Evolutionary conservation across 257 asterid species (phyloP), one percentile per base, ranked within the genome.

Genomic region (Paraleonurus japonicus): DNA sequence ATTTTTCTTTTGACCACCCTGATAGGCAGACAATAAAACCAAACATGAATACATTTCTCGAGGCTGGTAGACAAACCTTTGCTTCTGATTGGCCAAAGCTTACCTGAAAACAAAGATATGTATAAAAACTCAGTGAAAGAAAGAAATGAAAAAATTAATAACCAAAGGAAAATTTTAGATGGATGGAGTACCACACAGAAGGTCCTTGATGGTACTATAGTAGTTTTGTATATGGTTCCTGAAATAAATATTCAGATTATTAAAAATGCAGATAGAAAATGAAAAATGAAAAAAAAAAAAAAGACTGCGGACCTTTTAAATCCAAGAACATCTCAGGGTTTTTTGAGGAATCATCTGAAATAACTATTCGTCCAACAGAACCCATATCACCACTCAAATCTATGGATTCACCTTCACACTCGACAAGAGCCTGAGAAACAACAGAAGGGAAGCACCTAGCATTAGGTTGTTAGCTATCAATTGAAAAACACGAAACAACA

Each of bases 331-430:
- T 88, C 58, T 88, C 96, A 43, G 72, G 91, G 35, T 81, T 82
- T 58, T 85, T 81, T 12, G 86, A 88, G 62, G 89, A 83, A 51
- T 73, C 86, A 41, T 93, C 87, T 32, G 96, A 82, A 78, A 93
- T 79, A 47, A 90, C 76, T 43, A 90, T 72, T 76, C 97, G 81
- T 65, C 98, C 97, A 63, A 92, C 96, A 74, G 96, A 84, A 75
- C 98, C 97, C 76, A 87, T 75, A 57, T 92, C 98, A 73, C 98
- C 98, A 76, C 97, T 92, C 82, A 92, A 85, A 89, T 92, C 98
- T 77, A 90, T 79, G 76, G 95, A 81, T 70, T 92, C 97, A 26
- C 97, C 96, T 51, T 92, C 98, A 81, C 95, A 90, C 85, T 92
- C 97, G 68, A 92, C 88, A 66, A 92, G 98, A 77, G 93, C 95